These are phyloP conservation scores for Candida ortonii DNA, from an alignment of 805 yeast genomes.

Conservation along the genomic window DNA sequence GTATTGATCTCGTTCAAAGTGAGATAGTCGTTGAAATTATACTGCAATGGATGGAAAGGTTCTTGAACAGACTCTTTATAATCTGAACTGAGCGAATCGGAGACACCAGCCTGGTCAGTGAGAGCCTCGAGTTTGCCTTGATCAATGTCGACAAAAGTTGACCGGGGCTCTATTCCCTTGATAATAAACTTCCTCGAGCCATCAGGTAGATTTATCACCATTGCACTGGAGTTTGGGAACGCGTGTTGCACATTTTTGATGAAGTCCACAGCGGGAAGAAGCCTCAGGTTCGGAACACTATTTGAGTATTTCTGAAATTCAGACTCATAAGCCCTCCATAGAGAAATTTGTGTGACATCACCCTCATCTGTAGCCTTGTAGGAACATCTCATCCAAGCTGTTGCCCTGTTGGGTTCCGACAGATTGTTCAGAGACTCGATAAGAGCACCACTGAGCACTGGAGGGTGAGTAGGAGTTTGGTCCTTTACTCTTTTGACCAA, in stretches of 20 bases:
- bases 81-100: constrained; percentile 12
- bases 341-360: constrained; percentile 90
- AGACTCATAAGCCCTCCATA: constrained; percentile 92
- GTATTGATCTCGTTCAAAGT: constrained; percentile 39
- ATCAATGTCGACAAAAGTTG: constrained; percentile 46
- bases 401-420: constrained; percentile 86
- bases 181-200: constrained; percentile 82
- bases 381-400: constrained; percentile 90
- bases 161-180: constrained; percentile 90
- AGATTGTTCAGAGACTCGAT: constrained; percentile 59
- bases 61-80: constrained; percentile 27
- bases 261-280: constrained; percentile 94
- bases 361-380: constrained; percentile 75
- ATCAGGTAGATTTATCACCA: constrained; percentile 72
- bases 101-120: constrained; percentile 17
- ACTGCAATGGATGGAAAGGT: constrained; percentile 31
- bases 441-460: constrained; percentile 49
- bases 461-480: constrained; percentile 55
- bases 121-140: constrained; percentile 45
- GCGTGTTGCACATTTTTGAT: constrained; percentile 91
- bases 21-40: constrained; percentile 32
- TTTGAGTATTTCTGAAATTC: constrained; percentile 69
- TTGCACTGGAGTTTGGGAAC: constrained; percentile 84
- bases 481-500: constrained; percentile 60
- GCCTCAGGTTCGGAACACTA: constrained; percentile 41